A percentile compares a stretch with the other conserved stretches of the same genome.
Conservation (phyloP, 1,284 basidiomycete species). For the Ustanciosporium gigantosporum region DNA sequence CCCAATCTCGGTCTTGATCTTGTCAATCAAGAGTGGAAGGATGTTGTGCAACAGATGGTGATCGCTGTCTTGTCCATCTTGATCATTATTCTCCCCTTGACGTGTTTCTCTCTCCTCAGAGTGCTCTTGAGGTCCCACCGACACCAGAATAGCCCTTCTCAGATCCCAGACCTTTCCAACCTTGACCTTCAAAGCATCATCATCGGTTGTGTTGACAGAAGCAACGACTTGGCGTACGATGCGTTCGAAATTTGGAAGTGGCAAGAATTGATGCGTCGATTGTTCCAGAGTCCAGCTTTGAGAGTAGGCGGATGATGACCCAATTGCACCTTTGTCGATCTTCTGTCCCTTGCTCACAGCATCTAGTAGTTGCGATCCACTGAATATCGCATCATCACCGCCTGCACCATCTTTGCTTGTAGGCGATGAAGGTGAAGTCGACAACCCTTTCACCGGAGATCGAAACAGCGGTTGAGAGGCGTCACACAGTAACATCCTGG, state of each 20-base stretch:
- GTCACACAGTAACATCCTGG: conserved; percentile 61
- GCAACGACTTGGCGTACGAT: conserved; percentile 2
- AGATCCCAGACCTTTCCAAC: conserved; percentile 10
- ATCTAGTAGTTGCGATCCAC: background rate
- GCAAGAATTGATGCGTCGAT: conserved; percentile 12
- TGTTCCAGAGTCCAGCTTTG: background rate
- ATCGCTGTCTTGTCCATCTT: too few species aligned
- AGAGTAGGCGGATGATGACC: background rate
- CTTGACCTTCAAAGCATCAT: background rate
- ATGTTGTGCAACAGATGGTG: background rate
- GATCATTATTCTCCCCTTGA: too few species aligned
- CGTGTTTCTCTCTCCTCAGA: too few species aligned
- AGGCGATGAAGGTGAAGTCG: too few species aligned
- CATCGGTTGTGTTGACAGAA: background rate
- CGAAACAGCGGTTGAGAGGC: conserved; percentile 28
- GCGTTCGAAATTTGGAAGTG: conserved; percentile 20
- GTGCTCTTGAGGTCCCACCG: background rate
- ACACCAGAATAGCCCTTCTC: conserved; percentile 17
- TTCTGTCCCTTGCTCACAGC: background rate
- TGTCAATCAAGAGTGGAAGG: background rate
- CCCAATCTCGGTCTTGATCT: background rate
- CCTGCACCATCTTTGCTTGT: background rate
- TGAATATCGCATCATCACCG: background rate
- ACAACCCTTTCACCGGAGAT: conserved; percentile 1
- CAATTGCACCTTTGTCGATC: background rate